A percentile compares a stretch with the other conserved stretches of the same genome.
These are phyloP conservation scores for Boeremia lycopersici DNA, from an alignment of 2,329 filamentous ascomycete species.

Conservation along the genomic window DNA sequence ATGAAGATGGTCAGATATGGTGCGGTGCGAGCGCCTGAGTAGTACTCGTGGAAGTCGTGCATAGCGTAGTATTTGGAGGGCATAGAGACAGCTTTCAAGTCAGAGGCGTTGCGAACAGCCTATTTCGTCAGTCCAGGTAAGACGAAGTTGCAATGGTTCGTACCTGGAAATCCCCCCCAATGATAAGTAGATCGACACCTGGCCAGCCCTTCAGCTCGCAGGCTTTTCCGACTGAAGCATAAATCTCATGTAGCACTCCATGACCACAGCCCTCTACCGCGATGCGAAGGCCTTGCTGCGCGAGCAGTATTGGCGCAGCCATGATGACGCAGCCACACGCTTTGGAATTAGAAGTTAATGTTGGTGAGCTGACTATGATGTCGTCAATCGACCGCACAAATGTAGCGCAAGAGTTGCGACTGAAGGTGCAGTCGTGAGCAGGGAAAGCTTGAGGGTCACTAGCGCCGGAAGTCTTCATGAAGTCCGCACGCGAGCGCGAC, in stretches of 20 bases:
- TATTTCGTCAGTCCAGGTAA: constrained; percentile 45
- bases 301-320: constrained; percentile 32
- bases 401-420: background rate
- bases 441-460: constrained; percentile 23
- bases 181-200: constrained; percentile 85
- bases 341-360: background rate
- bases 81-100: constrained; percentile 87
- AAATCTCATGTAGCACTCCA: constrained; percentile 89
- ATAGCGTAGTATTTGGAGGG: constrained; percentile 85
- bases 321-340: constrained; percentile 16
- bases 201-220: constrained; percentile 77
- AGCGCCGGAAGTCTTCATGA: constrained; percentile 30
- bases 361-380: background rate
- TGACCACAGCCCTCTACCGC: constrained; percentile 93
- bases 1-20: constrained; percentile 93
- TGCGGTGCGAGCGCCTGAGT: constrained; percentile 75
- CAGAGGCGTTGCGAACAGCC: constrained; percentile 85
- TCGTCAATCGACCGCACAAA: background rate
- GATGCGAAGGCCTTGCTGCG: constrained; percentile 63
- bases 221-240: constrained; percentile 73
- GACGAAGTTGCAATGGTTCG: background rate
- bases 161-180: constrained; percentile 94
- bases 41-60: constrained; percentile 94
- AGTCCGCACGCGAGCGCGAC: constrained; percentile 13
- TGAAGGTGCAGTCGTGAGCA: background rate